These are phyloP conservation scores for Didymosphaeria variabile DNA, from an alignment of 2,329 filamentous ascomycete genomes.

Conservation along the genomic window DNA sequence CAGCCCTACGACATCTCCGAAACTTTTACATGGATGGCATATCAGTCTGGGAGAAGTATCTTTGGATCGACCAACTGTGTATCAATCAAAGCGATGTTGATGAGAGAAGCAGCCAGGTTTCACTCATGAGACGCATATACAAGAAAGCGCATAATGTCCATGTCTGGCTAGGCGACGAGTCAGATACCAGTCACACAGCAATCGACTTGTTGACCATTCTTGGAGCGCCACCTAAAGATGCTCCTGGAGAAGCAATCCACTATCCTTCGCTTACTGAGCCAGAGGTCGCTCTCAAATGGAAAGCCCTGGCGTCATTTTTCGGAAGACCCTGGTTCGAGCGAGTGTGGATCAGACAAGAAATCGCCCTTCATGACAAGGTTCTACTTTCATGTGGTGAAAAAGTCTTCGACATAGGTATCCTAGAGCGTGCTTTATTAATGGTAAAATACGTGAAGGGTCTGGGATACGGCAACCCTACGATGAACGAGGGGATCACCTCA, in stretches of 20 bases:
- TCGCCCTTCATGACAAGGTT: conserved; percentile 9
- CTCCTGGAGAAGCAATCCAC: conserved; percentile 7
- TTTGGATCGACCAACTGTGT: conserved; percentile 17
- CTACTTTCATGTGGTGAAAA: conserved; percentile 7
- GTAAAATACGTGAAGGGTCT: neutral
- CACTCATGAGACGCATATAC: conserved; percentile 23
- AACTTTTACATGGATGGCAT: neutral
- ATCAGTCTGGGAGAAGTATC: neutral
- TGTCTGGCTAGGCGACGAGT: conserved; percentile 27
- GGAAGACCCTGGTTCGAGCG: conserved; percentile 24
- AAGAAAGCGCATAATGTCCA: conserved; percentile 12
- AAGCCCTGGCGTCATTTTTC: conserved; percentile 18
- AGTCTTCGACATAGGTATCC: conserved; percentile 8
- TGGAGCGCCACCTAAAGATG: conserved; percentile 10
- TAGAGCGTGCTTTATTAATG: neutral
- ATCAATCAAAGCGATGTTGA: conserved; percentile 21
- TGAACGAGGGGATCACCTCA: neutral
- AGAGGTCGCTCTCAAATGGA: conserved; percentile 19
- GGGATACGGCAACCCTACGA: neutral
- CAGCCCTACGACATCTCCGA: conserved; percentile 11
- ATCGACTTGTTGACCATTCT: conserved; percentile 19
- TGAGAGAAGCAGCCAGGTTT: conserved; percentile 21
- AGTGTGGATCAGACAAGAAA: conserved; percentile 27
- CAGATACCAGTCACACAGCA: conserved; percentile 17
- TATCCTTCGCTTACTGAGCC: conserved; percentile 8